Conservation (phyloP, 148 eudicot genomes). For the Chenopodium quinoa region DNA sequence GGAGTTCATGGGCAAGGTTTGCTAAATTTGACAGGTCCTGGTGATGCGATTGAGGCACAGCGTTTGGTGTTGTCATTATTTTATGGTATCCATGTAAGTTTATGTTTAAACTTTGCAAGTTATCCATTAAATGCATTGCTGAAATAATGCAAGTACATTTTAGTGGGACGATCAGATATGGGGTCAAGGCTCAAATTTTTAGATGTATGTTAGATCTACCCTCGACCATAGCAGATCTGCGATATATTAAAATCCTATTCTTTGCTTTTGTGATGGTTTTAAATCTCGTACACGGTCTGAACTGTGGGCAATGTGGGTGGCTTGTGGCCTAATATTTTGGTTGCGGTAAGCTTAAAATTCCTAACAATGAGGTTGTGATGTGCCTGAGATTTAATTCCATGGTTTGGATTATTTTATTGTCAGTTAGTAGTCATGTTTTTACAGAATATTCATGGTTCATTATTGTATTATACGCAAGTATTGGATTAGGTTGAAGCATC, state of each 20-base stretch:
- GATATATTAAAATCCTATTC: not conserved
- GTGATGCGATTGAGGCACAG: slow-evolving; percentile 92
- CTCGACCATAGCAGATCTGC: not conserved
- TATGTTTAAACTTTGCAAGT: not conserved
- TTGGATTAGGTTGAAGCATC: not conserved
- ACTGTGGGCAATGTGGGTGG: no score
- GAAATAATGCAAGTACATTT: not conserved
- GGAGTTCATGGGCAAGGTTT: slow-evolving; percentile 98
- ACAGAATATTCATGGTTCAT: not conserved
- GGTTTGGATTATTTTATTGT: no score
- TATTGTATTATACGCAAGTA: not conserved
- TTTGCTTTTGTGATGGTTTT: not conserved
- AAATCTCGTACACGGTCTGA: no score
- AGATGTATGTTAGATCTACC: no score
- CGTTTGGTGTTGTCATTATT: slow-evolving; percentile 85
- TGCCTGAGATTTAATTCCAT: no score
- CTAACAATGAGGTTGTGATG: no score
- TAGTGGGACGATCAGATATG: not conserved
- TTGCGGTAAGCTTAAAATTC: no score
- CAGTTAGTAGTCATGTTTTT: no score
- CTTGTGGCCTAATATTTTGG: no score
- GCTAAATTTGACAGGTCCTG: slow-evolving; percentile 85
- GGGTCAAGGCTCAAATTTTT: not conserved
- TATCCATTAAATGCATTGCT: not conserved
- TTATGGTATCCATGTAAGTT: slow-evolving; percentile 85